Conservation (phyloP, 192 early-diverging fungal genomes). For the Coemansia sp. region DNA sequence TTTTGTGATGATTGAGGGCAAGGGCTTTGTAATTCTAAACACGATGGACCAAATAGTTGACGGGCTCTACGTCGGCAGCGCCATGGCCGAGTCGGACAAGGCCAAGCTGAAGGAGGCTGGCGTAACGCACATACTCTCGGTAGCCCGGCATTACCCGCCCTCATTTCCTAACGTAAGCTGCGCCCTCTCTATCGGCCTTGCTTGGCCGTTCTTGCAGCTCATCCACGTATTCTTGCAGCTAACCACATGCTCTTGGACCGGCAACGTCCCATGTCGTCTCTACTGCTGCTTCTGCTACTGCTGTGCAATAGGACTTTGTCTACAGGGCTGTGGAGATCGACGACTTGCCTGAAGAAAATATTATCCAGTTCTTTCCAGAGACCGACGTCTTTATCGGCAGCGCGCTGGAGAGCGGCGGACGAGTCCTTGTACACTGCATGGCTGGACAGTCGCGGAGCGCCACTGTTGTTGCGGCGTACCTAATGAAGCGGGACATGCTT, state of each 20-base stretch:
- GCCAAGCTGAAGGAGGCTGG: slow-evolving; percentile 25
- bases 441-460: slow-evolving; percentile 75
- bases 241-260: not conserved
- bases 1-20: slow-evolving; percentile 28
- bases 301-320: slow-evolving; percentile 33
- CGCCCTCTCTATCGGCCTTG: too few relatives aligned
- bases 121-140: slow-evolving; percentile 52
- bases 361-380: slow-evolving; percentile 72
- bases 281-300: not conserved
- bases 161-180: slow-evolving; percentile 32
- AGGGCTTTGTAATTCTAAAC: slow-evolving; percentile 48
- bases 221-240: not conserved
- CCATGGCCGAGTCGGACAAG: slow-evolving; percentile 53
- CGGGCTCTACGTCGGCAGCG: slow-evolving; percentile 56
- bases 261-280: too few relatives aligned
- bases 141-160: slow-evolving; percentile 41
- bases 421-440: slow-evolving; percentile 72
- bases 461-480: slow-evolving; percentile 65
- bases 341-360: slow-evolving; percentile 66
- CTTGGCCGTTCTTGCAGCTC: too few relatives aligned
- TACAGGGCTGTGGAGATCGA: slow-evolving; percentile 63
- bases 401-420: slow-evolving; percentile 50
- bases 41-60: slow-evolving; percentile 50
- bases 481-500: slow-evolving; percentile 64
- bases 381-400: slow-evolving; percentile 62